A percentile compares a stretch with the other conserved stretches of the same genome.
Evolutionary conservation across 2,329 filamentous ascomycete genomes (phyloP).

Genomic region (Cladophialophora exuberans): DNA sequence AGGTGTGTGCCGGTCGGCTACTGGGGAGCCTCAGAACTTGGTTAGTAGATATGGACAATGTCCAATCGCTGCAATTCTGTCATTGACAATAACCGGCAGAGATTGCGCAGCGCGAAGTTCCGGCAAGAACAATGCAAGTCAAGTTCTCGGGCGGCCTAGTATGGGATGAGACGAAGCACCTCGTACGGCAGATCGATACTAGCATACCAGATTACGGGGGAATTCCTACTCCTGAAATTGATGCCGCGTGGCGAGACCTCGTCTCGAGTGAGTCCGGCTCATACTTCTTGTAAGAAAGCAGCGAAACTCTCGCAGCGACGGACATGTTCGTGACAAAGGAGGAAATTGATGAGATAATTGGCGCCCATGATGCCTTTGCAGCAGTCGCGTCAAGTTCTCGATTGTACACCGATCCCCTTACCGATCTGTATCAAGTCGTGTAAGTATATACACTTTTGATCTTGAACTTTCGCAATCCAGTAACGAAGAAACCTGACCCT

Average conservation of each 20-base stretch:
- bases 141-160: constrained; percentile 1
- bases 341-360: constrained; percentile 3
- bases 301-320: not conserved
- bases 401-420: not conserved
- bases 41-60: not conserved
- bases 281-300: not conserved
- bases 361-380: not conserved
- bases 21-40: constrained; percentile 2
- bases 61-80: not conserved
- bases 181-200: not conserved
- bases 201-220: constrained; percentile 5
- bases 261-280: not conserved
- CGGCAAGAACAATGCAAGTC: constrained; percentile 1
- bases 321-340: constrained; percentile 6
- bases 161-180: constrained; percentile 5
- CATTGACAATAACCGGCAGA: not conserved
- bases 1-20: constrained; percentile 4
- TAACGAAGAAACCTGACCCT: not conserved
- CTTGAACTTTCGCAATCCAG: not conserved
- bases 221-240: constrained; percentile 2
- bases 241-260: constrained; percentile 1
- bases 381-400: not conserved
- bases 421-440: constrained; percentile 3
- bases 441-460: not conserved
- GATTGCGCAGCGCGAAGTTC: constrained; percentile 6